Evolutionary conservation across 2,329 filamentous ascomycete species (phyloP), one percentile per base, ranked within the genome.

Genomic region (Epichloe bromicola): DNA sequence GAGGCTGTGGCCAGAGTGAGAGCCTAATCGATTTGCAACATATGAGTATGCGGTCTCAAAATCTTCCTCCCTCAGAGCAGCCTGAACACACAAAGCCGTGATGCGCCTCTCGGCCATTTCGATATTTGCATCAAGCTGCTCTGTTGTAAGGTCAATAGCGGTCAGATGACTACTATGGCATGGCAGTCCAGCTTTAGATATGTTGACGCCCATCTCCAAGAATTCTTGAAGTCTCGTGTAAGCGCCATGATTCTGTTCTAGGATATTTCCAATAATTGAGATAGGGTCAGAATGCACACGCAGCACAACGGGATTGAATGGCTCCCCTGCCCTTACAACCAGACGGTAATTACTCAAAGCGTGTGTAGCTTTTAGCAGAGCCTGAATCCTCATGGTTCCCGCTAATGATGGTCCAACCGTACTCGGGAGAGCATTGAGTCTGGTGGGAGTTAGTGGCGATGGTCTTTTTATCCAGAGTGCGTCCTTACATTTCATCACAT

Each of bases 41-140:
- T 87, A 91, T 0, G 86, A 90, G 63, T 91, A 93, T 11, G 87
- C 87, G 0, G 87, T 93, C 62, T 94, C 88, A 54, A 93, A 93
- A 62, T 82, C 88, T 55, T 89, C 82, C 61, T 90, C 86, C 10
- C 74, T 73, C 1, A 93, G 73, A 12, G 87, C 85, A 14, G 85
- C 82, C 61, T 88, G 82, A 40, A 91, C 81, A 56, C 86, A 88
- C 84, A 91, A 88, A 53, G 85, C 83, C 5, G 82, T 83, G 48
- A 93, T 80, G 33, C 86, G 78, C 46, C 77, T 79, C 60, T 84
- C 80, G 4, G 79, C 76, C 38, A 71, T 61, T 3, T 63, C 57
- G 2, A 65, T 66, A 41, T 64, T 63, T 20, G 54, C 57, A 50
- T 56, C 55, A 37, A 30, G 30, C 23, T 48, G 26, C 15, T 49